Conservation (phyloP, 2,329 filamentous ascomycete species). For the Colletotrichum sp. region DNA sequence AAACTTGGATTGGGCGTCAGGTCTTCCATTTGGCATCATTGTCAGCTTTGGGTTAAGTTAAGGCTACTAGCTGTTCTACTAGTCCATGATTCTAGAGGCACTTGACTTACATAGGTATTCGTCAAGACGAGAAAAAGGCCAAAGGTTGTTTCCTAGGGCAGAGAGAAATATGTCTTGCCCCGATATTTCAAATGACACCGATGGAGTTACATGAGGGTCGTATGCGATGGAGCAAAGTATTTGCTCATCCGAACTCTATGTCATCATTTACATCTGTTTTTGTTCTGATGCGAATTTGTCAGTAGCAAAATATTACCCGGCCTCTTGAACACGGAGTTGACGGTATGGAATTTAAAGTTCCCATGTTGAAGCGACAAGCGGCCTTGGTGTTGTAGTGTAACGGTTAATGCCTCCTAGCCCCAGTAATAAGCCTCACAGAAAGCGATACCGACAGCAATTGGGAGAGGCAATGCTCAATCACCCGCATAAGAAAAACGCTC, state of each 20-base stretch:
- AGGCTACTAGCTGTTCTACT: background rate
- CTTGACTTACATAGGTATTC: background rate
- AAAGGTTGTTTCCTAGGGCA: background rate
- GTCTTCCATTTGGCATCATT: background rate
- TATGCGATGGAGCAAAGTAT: background rate
- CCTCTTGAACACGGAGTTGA: background rate
- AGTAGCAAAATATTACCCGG: background rate
- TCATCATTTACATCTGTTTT: background rate
- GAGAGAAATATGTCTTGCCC: background rate
- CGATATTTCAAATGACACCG: background rate
- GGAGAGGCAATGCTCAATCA: background rate
- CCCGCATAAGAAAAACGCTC: background rate
- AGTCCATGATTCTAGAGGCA: background rate
- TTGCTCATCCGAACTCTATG: background rate
- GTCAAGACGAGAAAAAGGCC: background rate
- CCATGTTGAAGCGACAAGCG: background rate
- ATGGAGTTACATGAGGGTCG: background rate
- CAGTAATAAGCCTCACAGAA: background rate
- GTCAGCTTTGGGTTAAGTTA: background rate
- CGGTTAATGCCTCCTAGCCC: background rate
- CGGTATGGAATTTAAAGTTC: background rate
- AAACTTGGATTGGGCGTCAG: background rate
- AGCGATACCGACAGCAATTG: background rate
- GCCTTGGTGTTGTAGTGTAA: background rate
- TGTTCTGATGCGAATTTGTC: background rate